Evolutionary conservation across 139 green algal genomes (phyloP), one percentile per base, ranked within the genome.

Genomic region (Chlorella sorokiniana): DNA sequence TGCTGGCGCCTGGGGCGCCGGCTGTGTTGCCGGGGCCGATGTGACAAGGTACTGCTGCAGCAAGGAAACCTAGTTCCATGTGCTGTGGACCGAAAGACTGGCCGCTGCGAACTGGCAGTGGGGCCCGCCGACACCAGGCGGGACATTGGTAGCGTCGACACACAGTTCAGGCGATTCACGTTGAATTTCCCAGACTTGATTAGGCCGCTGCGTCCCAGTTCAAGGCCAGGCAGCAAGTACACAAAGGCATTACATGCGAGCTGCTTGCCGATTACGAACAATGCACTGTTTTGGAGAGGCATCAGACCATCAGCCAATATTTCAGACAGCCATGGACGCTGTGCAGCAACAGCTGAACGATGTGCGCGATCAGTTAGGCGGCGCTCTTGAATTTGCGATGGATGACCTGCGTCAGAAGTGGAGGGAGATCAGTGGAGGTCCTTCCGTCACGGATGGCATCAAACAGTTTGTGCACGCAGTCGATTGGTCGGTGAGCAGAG

Each of bases 391-490:
- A 18, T 18, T 75, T 25, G 44, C 84, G 7, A n/a, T 86, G 9
- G 63, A 65, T 4, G 83, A 90, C 22, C 64, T 90, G 22, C 76
- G 65, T 2, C 56, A 69, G 25, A 90, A 89, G 72, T 82, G 82
- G 44, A 37, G 27, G 33, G 52, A 85, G 22, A 42, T 67, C 3
- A 76, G 62, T 10, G 62, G 79, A 1, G 81, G 87, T 8, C 63
- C 83, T 0, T 78, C 77, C 23, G 63, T 89, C 8, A 42, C 86
- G 3, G 84, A 89, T 4, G 73, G 69, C 38, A 62, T 91, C n/a
- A 69, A 42, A 27, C 77, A 45, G 16, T 91, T 91, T n/a, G 48
- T 70, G 14, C 72, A 79, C n/a, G 87, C 87, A 37, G 87, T 91
- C n/a, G 78, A 91, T 56, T 91, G 87, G 87, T 81, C 69, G 81